These are phyloP conservation scores for Fusarium nodosum DNA, from an alignment of 2,329 filamentous ascomycete genomes.

Conservation along the genomic window DNA sequence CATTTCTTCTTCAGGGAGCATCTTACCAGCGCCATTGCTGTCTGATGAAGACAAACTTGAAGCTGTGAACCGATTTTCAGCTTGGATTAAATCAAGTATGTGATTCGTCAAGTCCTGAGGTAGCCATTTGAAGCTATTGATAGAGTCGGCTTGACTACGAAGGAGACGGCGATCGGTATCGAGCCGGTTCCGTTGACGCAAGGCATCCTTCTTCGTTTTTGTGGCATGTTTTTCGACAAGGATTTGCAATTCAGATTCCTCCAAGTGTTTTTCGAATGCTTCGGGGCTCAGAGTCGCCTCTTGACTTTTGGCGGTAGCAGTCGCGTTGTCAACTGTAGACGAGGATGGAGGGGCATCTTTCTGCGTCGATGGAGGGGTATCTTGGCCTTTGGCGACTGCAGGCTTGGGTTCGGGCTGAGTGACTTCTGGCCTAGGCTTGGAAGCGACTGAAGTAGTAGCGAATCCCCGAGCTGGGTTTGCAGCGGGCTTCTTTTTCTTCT, in stretches of 20 bases:
- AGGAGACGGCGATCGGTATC: constrained; percentile 89
- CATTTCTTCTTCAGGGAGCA: constrained; percentile 80
- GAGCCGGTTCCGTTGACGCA: constrained; percentile 80
- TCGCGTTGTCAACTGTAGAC: constrained; percentile 45
- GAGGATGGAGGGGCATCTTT: constrained; percentile 51
- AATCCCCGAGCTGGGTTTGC: constrained; percentile 92
- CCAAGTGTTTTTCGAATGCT: constrained; percentile 89
- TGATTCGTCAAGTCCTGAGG: constrained; percentile 82
- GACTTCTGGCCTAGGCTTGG: constrained; percentile 78
- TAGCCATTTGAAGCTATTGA: constrained; percentile 84
- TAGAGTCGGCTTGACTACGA: constrained; percentile 79
- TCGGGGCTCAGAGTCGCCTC: constrained; percentile 78
- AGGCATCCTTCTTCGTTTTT: constrained; percentile 83
- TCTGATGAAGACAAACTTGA: constrained; percentile 64
- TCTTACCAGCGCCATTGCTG: constrained; percentile 61
- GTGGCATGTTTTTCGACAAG: constrained; percentile 86
- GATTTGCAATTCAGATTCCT: constrained; percentile 89
- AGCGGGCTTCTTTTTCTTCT: constrained; percentile 93
- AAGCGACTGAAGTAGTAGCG: constrained; percentile 92
- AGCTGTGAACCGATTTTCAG: constrained; percentile 71
- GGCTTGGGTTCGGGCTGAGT: constrained; percentile 55
- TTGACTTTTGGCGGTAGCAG: constrained; percentile 33
- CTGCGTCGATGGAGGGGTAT: constrained; percentile 52
- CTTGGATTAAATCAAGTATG: constrained; percentile 79
- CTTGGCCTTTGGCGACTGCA: constrained; percentile 43